Conservation (phyloP, 225 moss, liverwort and hornwort genomes). For the Anthoceros angustus region DNA sequence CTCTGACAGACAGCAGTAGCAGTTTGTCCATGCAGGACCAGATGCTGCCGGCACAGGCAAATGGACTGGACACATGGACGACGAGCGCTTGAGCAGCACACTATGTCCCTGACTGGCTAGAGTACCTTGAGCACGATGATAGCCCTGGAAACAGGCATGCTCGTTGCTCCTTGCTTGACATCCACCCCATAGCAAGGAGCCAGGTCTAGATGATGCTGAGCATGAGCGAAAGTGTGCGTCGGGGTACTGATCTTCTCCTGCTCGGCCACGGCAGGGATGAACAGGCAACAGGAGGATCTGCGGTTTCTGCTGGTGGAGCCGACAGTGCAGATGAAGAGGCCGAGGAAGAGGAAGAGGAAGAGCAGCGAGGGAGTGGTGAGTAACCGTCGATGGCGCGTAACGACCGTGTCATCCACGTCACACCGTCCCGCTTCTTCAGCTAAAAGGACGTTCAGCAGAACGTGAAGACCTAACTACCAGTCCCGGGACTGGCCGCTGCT, state of each 20-base stretch:
- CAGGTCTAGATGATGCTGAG: background rate
- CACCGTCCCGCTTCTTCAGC: constrained; percentile 1
- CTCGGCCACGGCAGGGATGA: too few species aligned
- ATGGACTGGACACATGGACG: too few species aligned
- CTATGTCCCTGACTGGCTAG: too few species aligned
- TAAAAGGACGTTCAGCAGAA: background rate
- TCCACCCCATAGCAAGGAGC: background rate
- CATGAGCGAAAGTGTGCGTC: too few species aligned
- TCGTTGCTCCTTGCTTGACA: background rate
- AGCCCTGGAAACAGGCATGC: background rate
- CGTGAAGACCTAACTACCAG: background rate
- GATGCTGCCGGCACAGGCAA: too few species aligned
- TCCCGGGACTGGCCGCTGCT: too few species aligned
- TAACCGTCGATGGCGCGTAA: constrained; percentile 5
- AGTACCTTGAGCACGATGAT: background rate
- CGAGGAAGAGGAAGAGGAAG: background rate
- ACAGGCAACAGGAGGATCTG: too few species aligned
- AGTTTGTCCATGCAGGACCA: too few species aligned
- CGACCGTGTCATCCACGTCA: constrained; percentile 3
- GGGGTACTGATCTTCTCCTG: too few species aligned
- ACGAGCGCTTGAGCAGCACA: too few species aligned
- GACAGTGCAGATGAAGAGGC: background rate
- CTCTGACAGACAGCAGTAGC: background rate
- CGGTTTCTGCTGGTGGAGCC: background rate
- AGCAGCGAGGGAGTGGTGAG: background rate